These are phyloP conservation scores for Omphalotus olearius DNA, from an alignment of 1,284 basidiomycete genomes.

Conservation along the genomic window DNA sequence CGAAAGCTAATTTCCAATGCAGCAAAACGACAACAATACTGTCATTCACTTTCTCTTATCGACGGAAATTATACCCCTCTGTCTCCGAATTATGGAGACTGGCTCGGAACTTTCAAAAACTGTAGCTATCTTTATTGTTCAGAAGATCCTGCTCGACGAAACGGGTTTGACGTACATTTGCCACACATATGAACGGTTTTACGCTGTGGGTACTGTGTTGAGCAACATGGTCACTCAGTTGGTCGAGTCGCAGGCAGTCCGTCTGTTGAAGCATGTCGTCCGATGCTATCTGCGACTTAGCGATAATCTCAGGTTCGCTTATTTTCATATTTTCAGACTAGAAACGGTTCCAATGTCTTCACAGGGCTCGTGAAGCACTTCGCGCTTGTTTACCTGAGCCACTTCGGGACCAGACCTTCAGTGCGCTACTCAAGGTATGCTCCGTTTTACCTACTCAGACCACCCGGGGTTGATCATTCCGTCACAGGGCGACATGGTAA, in stretches of 20 bases:
- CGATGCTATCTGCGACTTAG: constrained; percentile 95
- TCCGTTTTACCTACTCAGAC: not conserved
- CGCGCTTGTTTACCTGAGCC: constrained; percentile 97
- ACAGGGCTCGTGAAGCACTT: constrained; percentile 91
- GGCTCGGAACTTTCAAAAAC: constrained; percentile 99
- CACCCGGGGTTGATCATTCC: not conserved
- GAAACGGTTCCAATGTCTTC: constrained; percentile 10
- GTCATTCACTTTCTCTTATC: constrained; percentile 99
- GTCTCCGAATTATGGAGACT: constrained; percentile 99
- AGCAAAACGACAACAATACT: constrained; percentile 99
- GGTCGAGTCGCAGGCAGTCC: constrained; percentile 95
- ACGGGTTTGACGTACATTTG: constrained; percentile 98
- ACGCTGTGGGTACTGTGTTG: constrained; percentile 96
- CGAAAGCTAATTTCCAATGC: constrained; percentile 1
- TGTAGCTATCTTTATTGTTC: constrained; percentile 99
- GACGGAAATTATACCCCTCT: constrained; percentile 99
- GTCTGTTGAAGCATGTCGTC: constrained; percentile 97
- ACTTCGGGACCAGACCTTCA: constrained; percentile 92
- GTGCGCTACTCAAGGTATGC: constrained; percentile 77
- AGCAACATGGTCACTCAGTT: constrained; percentile 98
- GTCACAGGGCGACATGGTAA: constrained; percentile 87
- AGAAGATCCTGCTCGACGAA: constrained; percentile 98
- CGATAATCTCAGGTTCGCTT: constrained; percentile 85
- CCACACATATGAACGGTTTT: constrained; percentile 99
- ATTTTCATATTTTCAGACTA: constrained; percentile 5